Conservation (phyloP, 805 yeast species). For the Pichia ethanolica region DNA sequence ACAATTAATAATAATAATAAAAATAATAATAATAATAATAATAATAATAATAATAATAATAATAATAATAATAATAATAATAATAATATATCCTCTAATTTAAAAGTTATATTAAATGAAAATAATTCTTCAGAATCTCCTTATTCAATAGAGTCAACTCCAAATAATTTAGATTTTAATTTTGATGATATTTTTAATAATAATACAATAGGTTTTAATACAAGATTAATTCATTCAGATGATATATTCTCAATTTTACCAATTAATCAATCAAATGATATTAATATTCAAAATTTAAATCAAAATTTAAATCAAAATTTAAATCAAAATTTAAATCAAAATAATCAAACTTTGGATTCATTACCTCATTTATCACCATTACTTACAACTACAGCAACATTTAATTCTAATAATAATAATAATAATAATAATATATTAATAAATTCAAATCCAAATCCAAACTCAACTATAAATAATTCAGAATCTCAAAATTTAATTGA, state of each 20-base stretch:
- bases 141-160: background rate
- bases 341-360: too few relatives aligned
- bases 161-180: constrained; percentile 15
- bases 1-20: background rate
- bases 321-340: too few relatives aligned
- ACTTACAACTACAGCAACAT: background rate
- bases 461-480: background rate
- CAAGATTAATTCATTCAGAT: constrained; percentile 31
- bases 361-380: background rate
- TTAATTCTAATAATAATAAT: too few relatives aligned
- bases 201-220: constrained; percentile 28
- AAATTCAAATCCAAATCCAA: background rate
- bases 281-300: background rate
- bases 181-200: constrained; percentile 25
- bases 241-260: constrained; percentile 20
- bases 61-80: background rate
- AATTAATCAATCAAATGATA: background rate
- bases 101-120: background rate
- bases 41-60: background rate
- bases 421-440: background rate
- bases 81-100: background rate
- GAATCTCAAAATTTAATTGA: background rate
- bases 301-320: too few relatives aligned
- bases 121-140: background rate
- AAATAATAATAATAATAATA: background rate